phyloP scores from a whole-genome alignment of 2,329 filamentous ascomycete genomes.

The Madurella fahalii region DNA sequence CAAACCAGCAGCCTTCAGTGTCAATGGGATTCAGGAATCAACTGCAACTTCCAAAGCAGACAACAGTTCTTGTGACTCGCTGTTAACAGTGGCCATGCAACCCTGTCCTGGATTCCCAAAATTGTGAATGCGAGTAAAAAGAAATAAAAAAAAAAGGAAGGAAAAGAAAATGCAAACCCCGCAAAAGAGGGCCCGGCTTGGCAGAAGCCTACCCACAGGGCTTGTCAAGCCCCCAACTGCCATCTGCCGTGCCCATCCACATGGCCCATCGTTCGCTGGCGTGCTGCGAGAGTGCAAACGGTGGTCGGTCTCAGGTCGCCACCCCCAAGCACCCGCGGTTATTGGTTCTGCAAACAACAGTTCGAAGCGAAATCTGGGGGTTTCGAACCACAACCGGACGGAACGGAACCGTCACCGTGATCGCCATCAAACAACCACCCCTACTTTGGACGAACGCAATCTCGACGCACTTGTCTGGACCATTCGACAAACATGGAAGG shows the following conservation, averaged over 20 bases:
- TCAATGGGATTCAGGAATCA: too few relatives aligned
- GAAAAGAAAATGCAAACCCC: not conserved
- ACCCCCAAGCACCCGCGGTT: slow-evolving; percentile 5
- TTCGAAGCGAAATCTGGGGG: slow-evolving; percentile 14
- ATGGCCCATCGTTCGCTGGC: not conserved
- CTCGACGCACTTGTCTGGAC: slow-evolving; percentile 5
- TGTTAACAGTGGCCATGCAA: too few relatives aligned
- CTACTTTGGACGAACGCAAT: slow-evolving; percentile 13
- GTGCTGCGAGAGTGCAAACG: not conserved
- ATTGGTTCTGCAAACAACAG: not conserved
- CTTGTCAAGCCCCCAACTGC: not conserved
- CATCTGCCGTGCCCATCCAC: slow-evolving; percentile 15
- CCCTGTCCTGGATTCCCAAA: too few relatives aligned
- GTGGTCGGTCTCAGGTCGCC: slow-evolving; percentile 10
- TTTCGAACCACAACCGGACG: slow-evolving; percentile 18
- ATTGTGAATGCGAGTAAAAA: too few relatives aligned
- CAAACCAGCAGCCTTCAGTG: too few relatives aligned
- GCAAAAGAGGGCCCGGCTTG: slow-evolving; percentile 8
- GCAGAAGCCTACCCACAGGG: slow-evolving; percentile 6
- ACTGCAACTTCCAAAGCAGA: not conserved
- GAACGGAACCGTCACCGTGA: slow-evolving; percentile 5
- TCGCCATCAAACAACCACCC: slow-evolving; percentile 12
- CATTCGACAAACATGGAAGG: slow-evolving; percentile 21
- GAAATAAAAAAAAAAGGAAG: too few relatives aligned
- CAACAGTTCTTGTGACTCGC: slow-evolving; percentile 1